These are phyloP conservation scores for Fragilariopsis cylindrus DNA, from an alignment of 108 stramenopile genomes.

Conservation along the genomic window DNA sequence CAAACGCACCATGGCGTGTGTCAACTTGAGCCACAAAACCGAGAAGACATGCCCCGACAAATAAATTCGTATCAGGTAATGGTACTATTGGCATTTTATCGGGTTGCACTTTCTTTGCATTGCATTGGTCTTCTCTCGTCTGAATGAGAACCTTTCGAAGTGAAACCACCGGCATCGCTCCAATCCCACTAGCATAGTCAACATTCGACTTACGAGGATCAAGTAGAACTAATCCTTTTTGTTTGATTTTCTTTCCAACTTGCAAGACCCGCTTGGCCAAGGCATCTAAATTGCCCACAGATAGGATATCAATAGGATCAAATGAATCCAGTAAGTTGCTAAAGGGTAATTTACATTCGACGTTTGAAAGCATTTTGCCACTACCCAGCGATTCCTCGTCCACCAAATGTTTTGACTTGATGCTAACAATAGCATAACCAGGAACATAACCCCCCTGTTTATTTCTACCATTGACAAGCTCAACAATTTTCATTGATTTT, in stretches of 20 bases:
- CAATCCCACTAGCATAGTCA: constrained; percentile 58
- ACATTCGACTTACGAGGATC: constrained; percentile 51
- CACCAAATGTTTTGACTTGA: constrained; percentile 73
- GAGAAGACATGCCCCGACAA: constrained; percentile 62
- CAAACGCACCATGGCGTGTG: constrained; percentile 76
- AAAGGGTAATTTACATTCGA: constrained; percentile 79
- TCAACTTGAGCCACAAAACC: constrained; percentile 77
- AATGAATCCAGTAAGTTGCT: constrained; percentile 78
- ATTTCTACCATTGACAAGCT: constrained; percentile 51
- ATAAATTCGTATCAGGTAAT: constrained; percentile 49
- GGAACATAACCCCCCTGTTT: constrained; percentile 54
- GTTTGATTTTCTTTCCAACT: constrained; percentile 78
- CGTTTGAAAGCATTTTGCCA: constrained; percentile 26
- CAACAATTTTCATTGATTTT: constrained; percentile 76
- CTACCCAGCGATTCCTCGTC: constrained; percentile 22
- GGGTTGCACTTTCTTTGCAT: constrained; percentile 9
- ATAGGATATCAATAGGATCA: constrained; percentile 48
- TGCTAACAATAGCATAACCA: constrained; percentile 77
- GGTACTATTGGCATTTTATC: constrained; percentile 49
- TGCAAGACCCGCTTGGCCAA: constrained; percentile 52
- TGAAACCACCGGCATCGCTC: constrained; percentile 60
- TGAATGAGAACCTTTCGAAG: constrained; percentile 63
- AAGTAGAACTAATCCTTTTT: constrained; percentile 62
- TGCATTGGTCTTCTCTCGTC: constrained; percentile 35
- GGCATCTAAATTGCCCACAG: constrained; percentile 59